These are phyloP conservation scores for Termitomyces sp. DNA, from an alignment of 768 basidiomycete genomes.

Conservation along the genomic window DNA sequence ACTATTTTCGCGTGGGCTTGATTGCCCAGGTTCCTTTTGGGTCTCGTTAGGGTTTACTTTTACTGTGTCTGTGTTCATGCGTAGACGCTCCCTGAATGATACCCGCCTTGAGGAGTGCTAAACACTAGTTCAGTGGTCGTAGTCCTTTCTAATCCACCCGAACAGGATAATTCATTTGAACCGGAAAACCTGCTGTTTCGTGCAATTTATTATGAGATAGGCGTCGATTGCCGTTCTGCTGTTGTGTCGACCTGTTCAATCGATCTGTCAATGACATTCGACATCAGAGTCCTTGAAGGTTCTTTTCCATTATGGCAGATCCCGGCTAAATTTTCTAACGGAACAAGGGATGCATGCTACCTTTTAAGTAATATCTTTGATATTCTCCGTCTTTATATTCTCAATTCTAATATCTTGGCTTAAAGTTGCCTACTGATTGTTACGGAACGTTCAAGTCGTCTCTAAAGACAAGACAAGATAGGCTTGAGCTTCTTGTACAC, in stretches of 20 bases:
- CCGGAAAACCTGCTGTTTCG: background rate
- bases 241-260: background rate
- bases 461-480: constrained; percentile 23
- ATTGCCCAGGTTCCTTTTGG: constrained; percentile 1
- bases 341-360: background rate
- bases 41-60: background rate
- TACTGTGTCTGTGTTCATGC: background rate
- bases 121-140: constrained; percentile 11
- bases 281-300: background rate
- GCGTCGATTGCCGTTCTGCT: background rate
- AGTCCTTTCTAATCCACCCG: constrained; percentile 9
- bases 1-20: background rate
- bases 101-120: constrained; percentile 7
- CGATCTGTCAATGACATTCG: background rate
- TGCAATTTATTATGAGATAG: background rate
- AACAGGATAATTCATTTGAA: constrained; percentile 3
- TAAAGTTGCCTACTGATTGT: background rate
- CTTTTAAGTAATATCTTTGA: background rate
- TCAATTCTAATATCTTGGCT: background rate
- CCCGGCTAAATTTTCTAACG: background rate
- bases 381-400: background rate
- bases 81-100: background rate
- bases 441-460: background rate
- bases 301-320: background rate
- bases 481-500: constrained; percentile 31